Conservation (phyloP, 179 eudicot species). For the Patellifolia procumbens region DNA sequence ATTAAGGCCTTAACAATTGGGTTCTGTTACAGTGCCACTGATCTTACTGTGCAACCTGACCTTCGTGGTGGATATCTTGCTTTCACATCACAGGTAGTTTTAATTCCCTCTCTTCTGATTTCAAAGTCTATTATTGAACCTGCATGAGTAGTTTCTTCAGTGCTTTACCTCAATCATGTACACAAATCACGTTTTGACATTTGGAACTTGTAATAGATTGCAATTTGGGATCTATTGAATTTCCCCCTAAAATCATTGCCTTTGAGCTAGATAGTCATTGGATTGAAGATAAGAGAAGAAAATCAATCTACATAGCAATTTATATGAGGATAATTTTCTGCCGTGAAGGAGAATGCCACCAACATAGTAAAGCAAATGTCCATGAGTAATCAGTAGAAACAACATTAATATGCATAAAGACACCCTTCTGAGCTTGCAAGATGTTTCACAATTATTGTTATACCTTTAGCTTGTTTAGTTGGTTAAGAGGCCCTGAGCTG, state of each 20-base stretch:
- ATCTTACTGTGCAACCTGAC: constrained; percentile 61
- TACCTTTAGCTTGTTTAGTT: background rate
- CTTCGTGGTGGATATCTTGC: constrained; percentile 86
- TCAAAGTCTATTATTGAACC: background rate
- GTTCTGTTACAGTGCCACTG: constrained; percentile 57
- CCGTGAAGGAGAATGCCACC: background rate
- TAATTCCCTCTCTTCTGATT: background rate
- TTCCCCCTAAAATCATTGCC: background rate
- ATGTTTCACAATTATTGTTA: background rate
- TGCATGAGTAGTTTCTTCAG: background rate
- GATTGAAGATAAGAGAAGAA: background rate
- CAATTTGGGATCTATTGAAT: background rate
- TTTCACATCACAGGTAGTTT: constrained; percentile 70
- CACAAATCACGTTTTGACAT: background rate
- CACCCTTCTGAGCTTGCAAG: background rate
- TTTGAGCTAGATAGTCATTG: background rate
- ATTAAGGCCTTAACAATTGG: background rate
- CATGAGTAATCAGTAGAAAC: background rate
- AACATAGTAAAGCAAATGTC: background rate
- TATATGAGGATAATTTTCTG: background rate
- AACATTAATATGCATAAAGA: background rate
- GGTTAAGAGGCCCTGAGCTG: background rate
- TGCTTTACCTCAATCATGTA: constrained; percentile 8
- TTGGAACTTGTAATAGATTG: background rate
- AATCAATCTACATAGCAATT: background rate